Conservation (phyloP, 495 filamentous ascomycete genomes). For the Patellaria atrata region DNA sequence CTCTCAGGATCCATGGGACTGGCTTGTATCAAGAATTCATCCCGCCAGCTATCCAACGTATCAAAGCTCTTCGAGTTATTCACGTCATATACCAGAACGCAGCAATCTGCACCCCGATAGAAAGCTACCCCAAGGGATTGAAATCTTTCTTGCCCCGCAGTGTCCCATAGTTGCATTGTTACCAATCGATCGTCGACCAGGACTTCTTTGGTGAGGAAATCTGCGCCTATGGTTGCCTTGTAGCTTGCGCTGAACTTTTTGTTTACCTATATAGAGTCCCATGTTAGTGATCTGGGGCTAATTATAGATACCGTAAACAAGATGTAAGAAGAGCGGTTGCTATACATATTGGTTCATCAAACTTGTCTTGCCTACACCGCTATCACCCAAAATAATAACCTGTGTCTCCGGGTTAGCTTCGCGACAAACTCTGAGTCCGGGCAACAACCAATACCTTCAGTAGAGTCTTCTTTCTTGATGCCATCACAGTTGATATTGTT, state of each 20-base stretch:
- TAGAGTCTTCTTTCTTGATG: constrained; percentile 92
- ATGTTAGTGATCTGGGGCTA: constrained; percentile 1
- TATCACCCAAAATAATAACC: constrained; percentile 98
- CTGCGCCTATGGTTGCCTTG: constrained; percentile 97
- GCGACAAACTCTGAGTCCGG: neutral
- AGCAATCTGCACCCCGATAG: constrained; percentile 97
- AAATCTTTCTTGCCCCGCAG: constrained; percentile 93
- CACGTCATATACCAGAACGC: constrained; percentile 95
- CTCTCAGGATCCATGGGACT: constrained; percentile 92
- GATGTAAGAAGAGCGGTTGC: constrained; percentile 17
- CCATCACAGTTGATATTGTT: too few species aligned
- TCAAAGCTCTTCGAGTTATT: constrained; percentile 99
- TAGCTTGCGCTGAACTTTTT: constrained; percentile 99
- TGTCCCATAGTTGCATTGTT: constrained; percentile 99
- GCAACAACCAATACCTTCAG: constrained; percentile 55
- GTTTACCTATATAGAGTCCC: constrained; percentile 58
- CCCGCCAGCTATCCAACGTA: constrained; percentile 93
- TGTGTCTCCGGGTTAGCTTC: constrained; percentile 24
- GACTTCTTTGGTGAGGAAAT: constrained; percentile 97
- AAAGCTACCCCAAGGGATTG: constrained; percentile 96
- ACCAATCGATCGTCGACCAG: constrained; percentile 92
- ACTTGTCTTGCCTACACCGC: constrained; percentile 96
- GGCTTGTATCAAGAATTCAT: constrained; percentile 96
- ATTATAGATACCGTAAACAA: neutral
- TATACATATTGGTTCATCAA: constrained; percentile 99